Evolutionary conservation across 768 basidiomycete genomes (phyloP).

Genomic region (Boletus rubropictus): DNA sequence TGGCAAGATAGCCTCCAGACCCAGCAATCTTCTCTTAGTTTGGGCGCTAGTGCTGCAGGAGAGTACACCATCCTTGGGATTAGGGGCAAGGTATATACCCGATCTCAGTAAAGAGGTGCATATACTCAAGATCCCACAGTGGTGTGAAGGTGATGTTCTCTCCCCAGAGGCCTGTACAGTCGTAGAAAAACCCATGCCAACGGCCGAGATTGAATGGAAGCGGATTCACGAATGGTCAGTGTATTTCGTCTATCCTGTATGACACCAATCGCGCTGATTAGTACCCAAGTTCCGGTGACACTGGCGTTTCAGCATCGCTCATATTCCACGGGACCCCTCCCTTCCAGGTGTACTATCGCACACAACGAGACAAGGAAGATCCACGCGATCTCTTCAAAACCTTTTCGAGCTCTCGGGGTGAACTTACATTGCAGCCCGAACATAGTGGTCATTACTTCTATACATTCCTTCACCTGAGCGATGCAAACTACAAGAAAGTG

Average conservation of each 20-base stretch:
- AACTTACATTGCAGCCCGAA: constrained; percentile 81
- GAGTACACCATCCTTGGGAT: constrained; percentile 70
- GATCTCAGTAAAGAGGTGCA: neutral
- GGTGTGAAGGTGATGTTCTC: constrained; percentile 78
- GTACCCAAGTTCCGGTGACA: constrained; percentile 70
- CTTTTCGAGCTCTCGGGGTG: constrained; percentile 67
- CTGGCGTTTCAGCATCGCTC: constrained; percentile 82
- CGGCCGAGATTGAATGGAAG: constrained; percentile 83
- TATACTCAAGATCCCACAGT: constrained; percentile 30
- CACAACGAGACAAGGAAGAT: constrained; percentile 64
- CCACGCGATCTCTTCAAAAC: constrained; percentile 53
- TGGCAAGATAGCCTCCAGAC: constrained; percentile 63
- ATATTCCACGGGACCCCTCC: constrained; percentile 86
- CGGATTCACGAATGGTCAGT: constrained; percentile 83
- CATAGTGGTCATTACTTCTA: constrained; percentile 87
- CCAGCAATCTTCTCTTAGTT: constrained; percentile 39
- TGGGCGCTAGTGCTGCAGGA: constrained; percentile 60
- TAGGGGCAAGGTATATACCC: constrained; percentile 51
- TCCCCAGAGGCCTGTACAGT: constrained; percentile 79
- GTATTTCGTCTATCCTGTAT: constrained; percentile 1
- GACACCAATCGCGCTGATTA: constrained; percentile 5
- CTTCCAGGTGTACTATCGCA: constrained; percentile 76
- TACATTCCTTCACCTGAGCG: constrained; percentile 71
- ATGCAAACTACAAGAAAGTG: constrained; percentile 76
- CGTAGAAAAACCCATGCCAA: constrained; percentile 67